Percentiles rank a stretch among this genome's conserved stretches.
phyloP scores from a whole-genome alignment of 1,139 yeast species.

The Trichomonascaceae sp. region DNA sequence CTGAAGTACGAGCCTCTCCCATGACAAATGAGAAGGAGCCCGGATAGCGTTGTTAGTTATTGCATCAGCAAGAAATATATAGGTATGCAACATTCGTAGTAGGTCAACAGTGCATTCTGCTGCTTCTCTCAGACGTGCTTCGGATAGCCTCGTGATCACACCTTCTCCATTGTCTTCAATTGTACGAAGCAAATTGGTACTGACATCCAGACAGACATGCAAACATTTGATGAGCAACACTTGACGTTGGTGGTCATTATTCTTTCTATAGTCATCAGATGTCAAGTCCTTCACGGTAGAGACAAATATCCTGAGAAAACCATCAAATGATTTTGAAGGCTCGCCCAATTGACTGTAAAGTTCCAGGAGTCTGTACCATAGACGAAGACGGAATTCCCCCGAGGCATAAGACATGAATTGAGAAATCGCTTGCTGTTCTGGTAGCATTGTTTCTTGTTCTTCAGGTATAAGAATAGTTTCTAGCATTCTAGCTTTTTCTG shows the following conservation, averaged over 20 bases:
- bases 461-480: slow-evolving; percentile 45
- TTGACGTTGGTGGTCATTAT: slow-evolving; percentile 22
- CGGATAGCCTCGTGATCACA: slow-evolving; percentile 10
- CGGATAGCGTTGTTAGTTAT: slow-evolving; percentile 28
- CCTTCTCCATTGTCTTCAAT: slow-evolving; percentile 17
- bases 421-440: slow-evolving; percentile 47
- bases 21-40: slow-evolving; percentile 30
- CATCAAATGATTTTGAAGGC: slow-evolving; percentile 41
- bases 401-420: slow-evolving; percentile 58
- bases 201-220: slow-evolving; percentile 44
- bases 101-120: slow-evolving; percentile 32
- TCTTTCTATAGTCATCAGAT: slow-evolving; percentile 23
- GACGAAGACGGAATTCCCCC: slow-evolving; percentile 56
- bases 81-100: slow-evolving; percentile 39
- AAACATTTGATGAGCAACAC: slow-evolving; percentile 36
- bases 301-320: slow-evolving; percentile 47
- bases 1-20: slow-evolving; percentile 34
- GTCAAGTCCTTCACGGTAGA: slow-evolving; percentile 39
- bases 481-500: slow-evolving; percentile 38
- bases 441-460: slow-evolving; percentile 17
- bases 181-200: slow-evolving; percentile 28
- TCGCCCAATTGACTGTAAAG: slow-evolving; percentile 46
- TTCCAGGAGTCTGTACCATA: slow-evolving; percentile 72
- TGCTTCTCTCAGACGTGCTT: slow-evolving; percentile 14
- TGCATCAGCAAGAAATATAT: slow-evolving; percentile 38